Base-by-base conservation (phyloP, 495 filamentous ascomycete species). In the Patellaria atrata region DNA sequence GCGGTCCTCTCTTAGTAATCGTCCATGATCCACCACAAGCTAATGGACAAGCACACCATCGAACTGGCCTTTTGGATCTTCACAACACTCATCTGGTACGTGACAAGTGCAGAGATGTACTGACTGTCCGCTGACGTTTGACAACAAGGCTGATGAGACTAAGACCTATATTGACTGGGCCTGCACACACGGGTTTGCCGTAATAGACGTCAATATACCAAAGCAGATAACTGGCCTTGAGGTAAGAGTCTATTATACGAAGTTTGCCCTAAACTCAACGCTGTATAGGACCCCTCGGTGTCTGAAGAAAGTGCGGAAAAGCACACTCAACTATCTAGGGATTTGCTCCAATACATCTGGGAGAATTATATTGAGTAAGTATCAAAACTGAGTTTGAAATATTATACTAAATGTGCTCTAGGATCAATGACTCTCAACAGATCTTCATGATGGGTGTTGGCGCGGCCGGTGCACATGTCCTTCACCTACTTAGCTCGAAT, bases 201-300 rank as follows among this genome's bases (percentile, higher is more conserved):
- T 97, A 19, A 70, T 96, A 20, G 89, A 97, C 47, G 73, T 89
- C 16, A 96, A 94, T 40, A 69, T 96, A 12, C 87, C 86, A 0
- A 75, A 75, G 40, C 68, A 77, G 41, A 59, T 82, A 21, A 75
- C 73, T 3, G 56, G 58, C 11, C 43, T 58, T n/a, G n/a, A n/a
- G n/a, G n/a, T n/a, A n/a, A n/a, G n/a, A n/a, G n/a, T n/a, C n/a
- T n/a, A n/a, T 9, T 16, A 31, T 10, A 16, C 8, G 28, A 31
- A 15, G 14, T 31, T 8, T 26, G 23, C 23, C 8, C n/a, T 11
- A 27, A 9, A 12, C 22, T 22, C 11, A 13, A 11, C 21, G 14
- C 27, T 13, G 3, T 22, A 7, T 14, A 20, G 8, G 1, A 20
- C 43, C 50, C 1, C 28, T 64, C 5, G 23, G 23, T 40, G n/a